Base-by-base conservation (phyloP, 352 stramenopile genomes). In the Phytopythium vexans region DNA sequence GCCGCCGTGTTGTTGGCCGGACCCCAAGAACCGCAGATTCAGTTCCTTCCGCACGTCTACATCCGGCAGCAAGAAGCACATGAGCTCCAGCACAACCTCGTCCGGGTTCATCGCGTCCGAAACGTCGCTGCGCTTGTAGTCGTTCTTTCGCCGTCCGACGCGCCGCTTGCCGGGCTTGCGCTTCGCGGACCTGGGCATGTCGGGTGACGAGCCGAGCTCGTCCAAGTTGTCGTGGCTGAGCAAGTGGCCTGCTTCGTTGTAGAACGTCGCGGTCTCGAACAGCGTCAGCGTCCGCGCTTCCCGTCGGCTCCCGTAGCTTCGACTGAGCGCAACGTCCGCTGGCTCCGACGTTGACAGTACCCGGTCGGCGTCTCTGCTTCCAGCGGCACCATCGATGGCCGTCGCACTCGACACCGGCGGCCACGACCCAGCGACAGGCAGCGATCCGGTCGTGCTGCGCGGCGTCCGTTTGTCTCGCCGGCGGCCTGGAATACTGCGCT, bases 1-100 rank as follows among this genome's bases (percentile, higher is more conserved):
- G 38, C 79, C 79, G 5, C 41, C 34, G 41, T 74, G 58, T 1
- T 69, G 57, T 37, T 67, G 72, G 10, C 67, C 59, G 9, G 74
- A 64, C 0, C 68, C 75, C 1, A 91, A 68, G 8, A 92, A 60
- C 32, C 81, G 56, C 53, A 90, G 49, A 45, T 93, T 93, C 8
- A 93, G 69, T 54, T 93, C 81, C 54, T 90, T 81, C 14, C 76
- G 74, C n/a, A 93, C 81, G 44, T 93, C 81, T 8, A 92, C 51
- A 21, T 82, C 65, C 0, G 83, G 81, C 12, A 92, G 69, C 33
- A 93, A 40, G 10, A 71, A 47, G 47, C 62, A 72, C 81, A 93
- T 88, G 55, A 93, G 80, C 54, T 91, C 81, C 21, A 93, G 64
- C 41, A 89, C 77, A 36, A 91, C 56, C 56, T 91, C 74, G 32